These are phyloP conservation scores for Aspergillus carbonarius DNA, from an alignment of 2,329 filamentous ascomycete species.

Conservation along the genomic window DNA sequence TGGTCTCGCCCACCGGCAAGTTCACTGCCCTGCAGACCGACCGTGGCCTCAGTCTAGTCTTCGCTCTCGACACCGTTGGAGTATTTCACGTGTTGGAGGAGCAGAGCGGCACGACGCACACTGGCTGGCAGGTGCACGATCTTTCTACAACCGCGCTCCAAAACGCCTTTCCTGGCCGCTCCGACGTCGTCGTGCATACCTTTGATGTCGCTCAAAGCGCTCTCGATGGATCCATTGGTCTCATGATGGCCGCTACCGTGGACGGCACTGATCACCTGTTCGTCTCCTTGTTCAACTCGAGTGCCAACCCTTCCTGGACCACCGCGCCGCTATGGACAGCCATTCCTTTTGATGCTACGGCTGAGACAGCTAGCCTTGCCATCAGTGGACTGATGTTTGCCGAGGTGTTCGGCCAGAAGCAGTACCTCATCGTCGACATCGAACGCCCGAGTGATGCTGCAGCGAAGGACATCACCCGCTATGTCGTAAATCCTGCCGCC, in stretches of 20 bases:
- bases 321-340: not conserved
- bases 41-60: slow-evolving; percentile 2
- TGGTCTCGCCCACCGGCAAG: slow-evolving; percentile 1
- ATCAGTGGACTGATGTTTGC: not conserved
- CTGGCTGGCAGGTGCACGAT: slow-evolving; percentile 4
- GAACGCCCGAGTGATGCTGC: not conserved
- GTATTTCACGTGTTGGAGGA: slow-evolving; percentile 9
- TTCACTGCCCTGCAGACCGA: slow-evolving; percentile 7
- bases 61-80: not conserved
- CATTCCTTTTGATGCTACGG: slow-evolving; percentile 2
- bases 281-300: slow-evolving; percentile 1
- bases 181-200: not conserved
- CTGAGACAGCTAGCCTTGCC: not conserved
- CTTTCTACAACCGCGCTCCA: not conserved
- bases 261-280: slow-evolving; percentile 4
- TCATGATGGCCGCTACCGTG: not conserved
- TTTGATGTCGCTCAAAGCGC: slow-evolving; percentile 8
- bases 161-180: not conserved
- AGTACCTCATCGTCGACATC: not conserved
- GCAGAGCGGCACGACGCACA: not conserved
- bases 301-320: not conserved
- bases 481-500: not conserved
- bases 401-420: not conserved
- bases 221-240: not conserved
- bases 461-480: not conserved